These are phyloP conservation scores for Chytriomyces sp. DNA, from an alignment of 192 early-diverging fungal genomes.

Conservation along the genomic window DNA sequence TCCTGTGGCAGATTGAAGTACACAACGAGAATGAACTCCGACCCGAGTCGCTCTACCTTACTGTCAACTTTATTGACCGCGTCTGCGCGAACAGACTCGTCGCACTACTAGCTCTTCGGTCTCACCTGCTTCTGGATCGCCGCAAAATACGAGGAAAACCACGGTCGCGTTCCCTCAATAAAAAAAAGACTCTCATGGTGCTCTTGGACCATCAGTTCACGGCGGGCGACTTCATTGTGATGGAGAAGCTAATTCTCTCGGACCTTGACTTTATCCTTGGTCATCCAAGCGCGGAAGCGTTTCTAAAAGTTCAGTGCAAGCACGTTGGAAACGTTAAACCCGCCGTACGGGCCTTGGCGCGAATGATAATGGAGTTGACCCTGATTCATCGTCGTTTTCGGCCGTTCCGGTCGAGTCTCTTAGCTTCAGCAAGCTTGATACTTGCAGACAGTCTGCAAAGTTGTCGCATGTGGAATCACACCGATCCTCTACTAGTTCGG, in stretches of 20 bases:
- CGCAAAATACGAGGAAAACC: conserved; percentile 64
- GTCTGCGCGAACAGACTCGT: conserved; percentile 42
- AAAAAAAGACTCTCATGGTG: conserved; percentile 46
- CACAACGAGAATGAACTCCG: conserved; percentile 53
- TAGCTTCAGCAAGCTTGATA: conserved; percentile 44
- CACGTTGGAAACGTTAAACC: conserved; percentile 9
- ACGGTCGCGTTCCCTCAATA: conserved; percentile 57
- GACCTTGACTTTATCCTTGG: conserved; percentile 50
- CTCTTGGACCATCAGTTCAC: conserved; percentile 38
- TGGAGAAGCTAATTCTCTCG: conserved; percentile 52
- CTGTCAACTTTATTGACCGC: conserved; percentile 60
- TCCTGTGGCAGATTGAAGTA: conserved; percentile 60
- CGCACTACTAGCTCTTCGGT: conserved; percentile 58
- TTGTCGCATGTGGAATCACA: background rate
- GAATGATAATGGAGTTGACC: conserved; percentile 56
- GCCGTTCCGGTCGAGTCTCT: conserved; percentile 37
- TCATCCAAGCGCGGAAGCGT: conserved; percentile 52
- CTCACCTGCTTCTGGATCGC: conserved; percentile 60
- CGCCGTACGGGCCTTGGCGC: conserved; percentile 42
- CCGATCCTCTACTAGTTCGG: conserved; percentile 6
- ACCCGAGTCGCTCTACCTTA: conserved; percentile 59
- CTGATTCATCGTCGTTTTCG: conserved; percentile 50
- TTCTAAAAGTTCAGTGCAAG: conserved; percentile 40
- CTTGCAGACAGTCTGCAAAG: conserved; percentile 16
- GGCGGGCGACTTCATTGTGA: conserved; percentile 45